Evolutionary conservation across 495 filamentous ascomycete genomes (phyloP).

Genomic region (Penicillium manginii): DNA sequence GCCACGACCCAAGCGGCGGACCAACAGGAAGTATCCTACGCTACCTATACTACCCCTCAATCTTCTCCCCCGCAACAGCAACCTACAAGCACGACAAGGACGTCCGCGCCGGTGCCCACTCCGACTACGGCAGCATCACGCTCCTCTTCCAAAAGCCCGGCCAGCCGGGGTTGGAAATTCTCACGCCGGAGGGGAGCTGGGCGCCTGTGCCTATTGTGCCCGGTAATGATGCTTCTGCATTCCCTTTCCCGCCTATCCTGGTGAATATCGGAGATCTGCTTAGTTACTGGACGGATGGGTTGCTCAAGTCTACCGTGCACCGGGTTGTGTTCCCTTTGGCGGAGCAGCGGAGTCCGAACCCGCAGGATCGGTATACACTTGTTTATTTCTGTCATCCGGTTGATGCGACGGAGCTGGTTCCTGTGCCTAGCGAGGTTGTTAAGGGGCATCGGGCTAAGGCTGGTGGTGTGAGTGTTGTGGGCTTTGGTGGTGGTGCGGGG

Average conservation of each 20-base stretch:
- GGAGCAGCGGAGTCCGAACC: conserved; percentile 43
- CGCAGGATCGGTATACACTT: conserved; percentile 81
- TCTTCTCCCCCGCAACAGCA: conserved; percentile 43
- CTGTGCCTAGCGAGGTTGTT: conserved; percentile 74
- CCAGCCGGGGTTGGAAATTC: conserved; percentile 87
- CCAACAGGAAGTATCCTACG: conserved; percentile 76
- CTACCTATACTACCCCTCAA: conserved; percentile 77
- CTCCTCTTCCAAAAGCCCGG: conserved; percentile 78
- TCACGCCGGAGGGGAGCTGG: conserved; percentile 55
- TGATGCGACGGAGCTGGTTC: conserved; percentile 66
- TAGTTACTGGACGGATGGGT: conserved; percentile 86
- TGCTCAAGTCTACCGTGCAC: conserved; percentile 85
- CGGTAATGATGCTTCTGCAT: conserved; percentile 35
- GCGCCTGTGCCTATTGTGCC: conserved; percentile 51
- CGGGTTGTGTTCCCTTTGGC: conserved; percentile 76
- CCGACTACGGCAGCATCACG: conserved; percentile 69
- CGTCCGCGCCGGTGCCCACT: conserved; percentile 70
- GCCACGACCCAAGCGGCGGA: conserved; percentile 63
- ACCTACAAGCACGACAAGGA: conserved; percentile 54
- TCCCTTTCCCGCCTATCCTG: conserved; percentile 73
- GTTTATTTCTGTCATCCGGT: conserved; percentile 92
- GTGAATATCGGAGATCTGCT: conserved; percentile 94
- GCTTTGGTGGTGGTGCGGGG: conserved; percentile 48
- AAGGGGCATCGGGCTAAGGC: conserved; percentile 39
- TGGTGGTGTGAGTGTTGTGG: conserved; percentile 34